Evolutionary conservation across 305 asterid genomes (phyloP).

Genomic region (Striga hermonthica): DNA sequence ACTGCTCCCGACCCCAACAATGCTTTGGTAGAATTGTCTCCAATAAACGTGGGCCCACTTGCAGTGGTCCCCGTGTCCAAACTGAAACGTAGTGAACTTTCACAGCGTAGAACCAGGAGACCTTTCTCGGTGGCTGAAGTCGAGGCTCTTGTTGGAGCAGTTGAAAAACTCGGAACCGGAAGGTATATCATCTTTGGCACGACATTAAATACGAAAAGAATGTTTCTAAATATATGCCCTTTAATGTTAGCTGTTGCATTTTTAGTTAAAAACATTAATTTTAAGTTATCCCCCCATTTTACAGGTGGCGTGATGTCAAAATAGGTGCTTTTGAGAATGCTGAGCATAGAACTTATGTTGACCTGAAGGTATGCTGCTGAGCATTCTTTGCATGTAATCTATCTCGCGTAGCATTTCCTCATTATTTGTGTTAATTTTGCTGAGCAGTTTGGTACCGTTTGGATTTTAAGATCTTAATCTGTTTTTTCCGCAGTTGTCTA

Average conservation of each 20-base stretch:
- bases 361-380: slow-evolving; percentile 60
- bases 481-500: too few relatives aligned
- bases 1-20: slow-evolving; percentile 42
- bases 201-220: neutral
- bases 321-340: slow-evolving; percentile 83
- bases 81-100: slow-evolving; percentile 51
- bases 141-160: slow-evolving; percentile 88
- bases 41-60: slow-evolving; percentile 48
- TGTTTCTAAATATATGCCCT: too few relatives aligned
- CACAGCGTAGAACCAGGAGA: slow-evolving; percentile 85
- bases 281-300: neutral
- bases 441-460: too few relatives aligned
- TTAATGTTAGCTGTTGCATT: too few relatives aligned
- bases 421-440: too few relatives aligned
- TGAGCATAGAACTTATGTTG: slow-evolving; percentile 91
- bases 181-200: slow-evolving; percentile 40
- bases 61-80: slow-evolving; percentile 53
- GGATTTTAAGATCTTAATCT: too few relatives aligned
- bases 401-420: too few relatives aligned
- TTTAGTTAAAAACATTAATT: neutral
- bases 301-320: slow-evolving; percentile 98
- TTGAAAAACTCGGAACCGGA: slow-evolving; percentile 84
- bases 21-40: slow-evolving; percentile 55
- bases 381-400: too few relatives aligned
- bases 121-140: slow-evolving; percentile 88